Evolutionary conservation across 1,284 basidiomycete species (phyloP).

Genomic region (Boletus holoroseus): DNA sequence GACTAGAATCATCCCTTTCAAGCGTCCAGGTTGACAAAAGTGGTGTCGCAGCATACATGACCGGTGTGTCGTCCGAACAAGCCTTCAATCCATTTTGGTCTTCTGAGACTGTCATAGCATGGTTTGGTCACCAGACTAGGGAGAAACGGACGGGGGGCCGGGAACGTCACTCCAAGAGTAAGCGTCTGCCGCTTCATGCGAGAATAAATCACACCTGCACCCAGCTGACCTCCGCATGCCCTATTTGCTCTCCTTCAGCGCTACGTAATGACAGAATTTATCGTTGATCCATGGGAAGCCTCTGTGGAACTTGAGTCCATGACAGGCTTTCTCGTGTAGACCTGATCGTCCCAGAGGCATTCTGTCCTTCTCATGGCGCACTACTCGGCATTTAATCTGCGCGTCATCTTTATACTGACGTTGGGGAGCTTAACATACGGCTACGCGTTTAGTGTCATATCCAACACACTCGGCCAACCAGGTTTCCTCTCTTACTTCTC

Average conservation of each 20-base stretch:
- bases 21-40: no score
- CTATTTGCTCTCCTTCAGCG: background rate
- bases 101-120: background rate
- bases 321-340: background rate
- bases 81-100: background rate
- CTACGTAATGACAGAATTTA: background rate
- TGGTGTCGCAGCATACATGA: no score
- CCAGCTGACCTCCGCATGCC: background rate
- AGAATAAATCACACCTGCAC: background rate
- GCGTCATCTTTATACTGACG: conserved; percentile 12
- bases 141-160: background rate
- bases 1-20: background rate
- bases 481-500: conserved; percentile 13
- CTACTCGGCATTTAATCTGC: conserved; percentile 1
- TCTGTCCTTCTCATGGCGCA: background rate
- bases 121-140: background rate
- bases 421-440: conserved; percentile 18
- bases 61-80: background rate
- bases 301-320: background rate
- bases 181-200: background rate
- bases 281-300: background rate
- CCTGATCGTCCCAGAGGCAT: background rate
- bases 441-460: conserved; percentile 10
- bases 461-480: conserved; percentile 13
- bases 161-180: background rate